Base-by-base conservation (phyloP, 2,329 filamentous ascomycete genomes). In the Calonectria henricotiae region DNA sequence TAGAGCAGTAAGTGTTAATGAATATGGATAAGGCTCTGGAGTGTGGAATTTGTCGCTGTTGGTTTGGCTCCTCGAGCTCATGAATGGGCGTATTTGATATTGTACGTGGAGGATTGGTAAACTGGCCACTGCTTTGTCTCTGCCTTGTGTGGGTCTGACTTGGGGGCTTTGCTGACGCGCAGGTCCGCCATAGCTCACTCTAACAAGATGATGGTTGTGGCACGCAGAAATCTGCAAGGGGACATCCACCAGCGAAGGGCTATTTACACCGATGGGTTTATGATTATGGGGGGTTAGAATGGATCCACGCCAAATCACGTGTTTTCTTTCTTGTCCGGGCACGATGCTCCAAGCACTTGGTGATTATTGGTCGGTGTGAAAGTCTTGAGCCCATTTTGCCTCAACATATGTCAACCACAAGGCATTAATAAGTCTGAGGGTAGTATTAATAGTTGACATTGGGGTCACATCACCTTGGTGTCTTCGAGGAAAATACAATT, bases 11-110 rank as follows among this genome's bases (percentile, higher is more conserved):
- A 4, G 5, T 5, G 32, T 5, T 27, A 51, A 41, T 27, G 6
- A 35, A 43, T 32, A 41, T 17, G 13, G 13, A 61, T 27, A 15
- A 43, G 44, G 25, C n/a, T 9, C 25, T 5, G 15, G 23, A n/a
- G 23, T 9, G 39, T 41, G 25, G n/a, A 4, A 35, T n/a, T 13
- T 12, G 41, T 20, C n/a, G 32, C 17, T n/a, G 20, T 23, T 1
- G 5, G 17, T 23, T 27, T 30, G 27, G 27, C 27, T 30, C 39
- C 39, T 41, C 13, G 13, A 41, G n/a, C 9, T 30, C 15, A 23
- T 54, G 20, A 55, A 30, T 64, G 43, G 63, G 69, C 71, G 65
- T 65, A 76, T 76, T 71, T 76, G 74, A 75, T 54, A 37, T 23
- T 55, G 55, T 25, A 25, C 39, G 43, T 43, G 41, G 58, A 41